Percentiles rank a stretch among this genome's conserved stretches.
phyloP scores from a whole-genome alignment of 2,329 filamentous ascomycete genomes.

The Daldinia sp. region DNA sequence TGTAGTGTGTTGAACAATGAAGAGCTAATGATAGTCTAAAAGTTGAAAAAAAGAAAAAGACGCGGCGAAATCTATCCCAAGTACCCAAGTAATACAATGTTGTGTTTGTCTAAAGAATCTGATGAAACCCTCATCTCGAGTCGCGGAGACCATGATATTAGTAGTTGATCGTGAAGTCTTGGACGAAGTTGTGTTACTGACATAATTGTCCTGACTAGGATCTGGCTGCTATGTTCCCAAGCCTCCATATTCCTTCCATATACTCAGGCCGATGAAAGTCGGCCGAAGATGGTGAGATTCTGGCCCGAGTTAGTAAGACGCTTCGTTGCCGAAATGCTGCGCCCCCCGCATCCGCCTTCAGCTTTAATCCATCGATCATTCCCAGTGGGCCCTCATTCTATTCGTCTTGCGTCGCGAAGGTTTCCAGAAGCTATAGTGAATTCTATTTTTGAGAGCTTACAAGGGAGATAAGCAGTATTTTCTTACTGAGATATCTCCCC shows the following conservation, averaged over 20 bases:
- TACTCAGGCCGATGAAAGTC: conserved; percentile 1
- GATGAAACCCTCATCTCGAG: not conserved
- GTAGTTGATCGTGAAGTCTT: not conserved
- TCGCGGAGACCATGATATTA: not conserved
- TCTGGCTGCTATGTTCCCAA: not conserved
- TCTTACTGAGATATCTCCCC: not conserved
- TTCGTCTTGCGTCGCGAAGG: not conserved
- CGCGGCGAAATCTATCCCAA: not conserved
- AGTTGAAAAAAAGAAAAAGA: not conserved
- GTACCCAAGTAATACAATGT: not conserved
- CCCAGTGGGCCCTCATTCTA: not conserved
- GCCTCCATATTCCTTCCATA: not conserved
- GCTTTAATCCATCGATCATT: not conserved
- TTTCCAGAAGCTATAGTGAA: not conserved
- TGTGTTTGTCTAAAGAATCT: not conserved
- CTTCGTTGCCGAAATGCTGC: not conserved
- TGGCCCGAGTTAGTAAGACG: conserved; percentile 2
- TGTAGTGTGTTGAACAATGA: conserved; percentile 6
- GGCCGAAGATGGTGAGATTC: not conserved
- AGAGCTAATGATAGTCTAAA: not conserved
- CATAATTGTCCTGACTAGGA: not conserved
- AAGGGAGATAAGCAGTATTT: not conserved
- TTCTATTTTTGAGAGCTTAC: not conserved
- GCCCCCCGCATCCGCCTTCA: not conserved
- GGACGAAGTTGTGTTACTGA: not conserved